phyloP scores from a whole-genome alignment of 2,329 filamentous ascomycete species.

The Zarea fungicola region DNA sequence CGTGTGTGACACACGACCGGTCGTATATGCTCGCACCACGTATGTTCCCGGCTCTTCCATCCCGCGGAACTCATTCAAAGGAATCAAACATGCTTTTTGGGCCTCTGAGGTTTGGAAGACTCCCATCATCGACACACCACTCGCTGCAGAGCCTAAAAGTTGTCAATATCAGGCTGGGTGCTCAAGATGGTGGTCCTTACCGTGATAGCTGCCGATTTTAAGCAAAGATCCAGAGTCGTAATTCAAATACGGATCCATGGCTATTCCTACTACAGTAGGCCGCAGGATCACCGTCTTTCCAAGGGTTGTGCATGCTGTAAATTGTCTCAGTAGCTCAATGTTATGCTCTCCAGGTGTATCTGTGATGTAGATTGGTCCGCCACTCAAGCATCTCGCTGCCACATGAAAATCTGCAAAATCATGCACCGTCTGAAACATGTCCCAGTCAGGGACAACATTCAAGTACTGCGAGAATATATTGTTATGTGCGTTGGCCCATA shows the following conservation, averaged over 20 bases:
- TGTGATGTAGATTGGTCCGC: conserved; percentile 91
- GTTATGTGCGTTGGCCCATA: conserved; percentile 93
- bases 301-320: conserved; percentile 68
- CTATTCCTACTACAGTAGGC: conserved; percentile 68
- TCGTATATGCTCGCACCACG: conserved; percentile 9
- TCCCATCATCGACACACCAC: conserved; percentile 55
- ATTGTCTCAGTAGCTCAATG: conserved; percentile 67
- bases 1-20: neutral
- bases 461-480: conserved; percentile 75
- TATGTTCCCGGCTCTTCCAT: neutral
- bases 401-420: conserved; percentile 79
- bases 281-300: conserved; percentile 77
- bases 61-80: conserved; percentile 4
- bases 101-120: conserved; percentile 9
- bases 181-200: no score
- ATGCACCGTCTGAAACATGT: conserved; percentile 63
- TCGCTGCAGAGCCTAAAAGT: conserved; percentile 45
- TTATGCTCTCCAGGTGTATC: conserved; percentile 82
- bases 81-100: neutral
- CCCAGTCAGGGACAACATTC: conserved; percentile 80
- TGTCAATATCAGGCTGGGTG: neutral
- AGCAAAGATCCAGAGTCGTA: conserved; percentile 71
- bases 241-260: conserved; percentile 65
- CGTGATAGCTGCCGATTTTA: conserved; percentile 75
- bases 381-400: conserved; percentile 81